phyloP scores from a whole-genome alignment of 371 early-diverging fungal species.

The Mortierella sp. region DNA sequence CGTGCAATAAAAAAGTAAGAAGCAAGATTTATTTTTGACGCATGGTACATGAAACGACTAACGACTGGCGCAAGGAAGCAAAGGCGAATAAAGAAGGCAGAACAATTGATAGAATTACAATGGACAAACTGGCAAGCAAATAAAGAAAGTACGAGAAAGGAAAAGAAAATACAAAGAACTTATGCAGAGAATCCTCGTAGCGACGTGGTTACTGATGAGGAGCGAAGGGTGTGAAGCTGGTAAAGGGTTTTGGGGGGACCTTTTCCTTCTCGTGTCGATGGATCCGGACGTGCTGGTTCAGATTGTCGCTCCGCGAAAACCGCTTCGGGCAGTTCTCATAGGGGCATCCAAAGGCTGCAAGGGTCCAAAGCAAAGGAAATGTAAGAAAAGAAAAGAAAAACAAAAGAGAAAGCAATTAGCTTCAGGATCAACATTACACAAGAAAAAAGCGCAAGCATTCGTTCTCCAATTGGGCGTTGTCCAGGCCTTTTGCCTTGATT shows the following conservation, averaged over 20 bases:
- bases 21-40: background rate
- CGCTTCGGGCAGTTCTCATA: slow-evolving; percentile 56
- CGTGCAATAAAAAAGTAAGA: background rate
- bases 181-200: no score
- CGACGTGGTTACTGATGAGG: background rate
- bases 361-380: background rate
- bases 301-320: slow-evolving; percentile 64
- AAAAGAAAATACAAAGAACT: no score
- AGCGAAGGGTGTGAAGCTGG: slow-evolving; percentile 23
- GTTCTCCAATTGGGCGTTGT: background rate
- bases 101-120: background rate
- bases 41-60: background rate
- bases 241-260: slow-evolving; percentile 14
- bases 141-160: background rate
- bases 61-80: background rate
- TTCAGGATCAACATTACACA: background rate
- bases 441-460: background rate
- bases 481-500: background rate
- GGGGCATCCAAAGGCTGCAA: slow-evolving; percentile 53
- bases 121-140: background rate
- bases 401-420: background rate
- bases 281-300: slow-evolving; percentile 61
- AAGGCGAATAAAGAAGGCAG: background rate
- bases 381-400: background rate
- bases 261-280: slow-evolving; percentile 55